Percentiles rank a stretch among this genome's conserved stretches.
Conservation (phyloP, 805 yeast species). For the Starmerella apis region DNA sequence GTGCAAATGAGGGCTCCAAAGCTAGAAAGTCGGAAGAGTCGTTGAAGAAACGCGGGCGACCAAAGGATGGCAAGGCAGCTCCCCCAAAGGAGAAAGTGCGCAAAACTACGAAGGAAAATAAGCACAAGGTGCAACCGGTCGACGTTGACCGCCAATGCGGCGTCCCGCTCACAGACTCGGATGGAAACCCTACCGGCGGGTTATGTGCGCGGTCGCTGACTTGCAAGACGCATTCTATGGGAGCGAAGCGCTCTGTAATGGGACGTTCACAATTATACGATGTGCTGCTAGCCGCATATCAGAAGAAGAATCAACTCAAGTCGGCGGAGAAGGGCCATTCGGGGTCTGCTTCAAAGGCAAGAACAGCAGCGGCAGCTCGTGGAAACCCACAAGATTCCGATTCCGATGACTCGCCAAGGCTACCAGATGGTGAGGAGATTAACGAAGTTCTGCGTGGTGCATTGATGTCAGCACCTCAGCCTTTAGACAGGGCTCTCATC, state of each 20-base stretch:
- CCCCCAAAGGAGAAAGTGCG: slow-evolving; percentile 9
- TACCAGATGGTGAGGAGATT: slow-evolving; percentile 83
- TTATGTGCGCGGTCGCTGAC: slow-evolving; percentile 90
- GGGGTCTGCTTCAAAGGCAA: no score
- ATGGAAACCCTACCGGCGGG: slow-evolving; percentile 59
- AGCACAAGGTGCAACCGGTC: slow-evolving; percentile 44
- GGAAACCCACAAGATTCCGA: slow-evolving; percentile 27
- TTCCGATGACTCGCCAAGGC: slow-evolving; percentile 31
- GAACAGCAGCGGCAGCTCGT: slow-evolving; percentile 30
- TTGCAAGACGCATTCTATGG: slow-evolving; percentile 96
- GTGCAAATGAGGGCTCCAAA: neutral
- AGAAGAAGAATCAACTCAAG: slow-evolving; percentile 83
- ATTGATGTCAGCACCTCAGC: slow-evolving; percentile 64
- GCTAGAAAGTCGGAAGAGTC: neutral
- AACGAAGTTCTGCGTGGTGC: slow-evolving; percentile 81
- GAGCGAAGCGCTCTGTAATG: slow-evolving; percentile 87
- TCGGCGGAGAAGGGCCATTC: no score
- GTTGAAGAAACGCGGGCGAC: slow-evolving; percentile 12
- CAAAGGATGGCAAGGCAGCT: slow-evolving; percentile 4
- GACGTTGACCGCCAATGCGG: slow-evolving; percentile 63
- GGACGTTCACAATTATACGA: slow-evolving; percentile 93
- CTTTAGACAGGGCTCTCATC: slow-evolving; percentile 52
- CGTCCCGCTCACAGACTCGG: slow-evolving; percentile 46
- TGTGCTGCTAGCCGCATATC: slow-evolving; percentile 76
- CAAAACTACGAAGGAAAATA: slow-evolving; percentile 31